Evolutionary conservation across 2,329 filamentous ascomycete species (phyloP), one percentile per base, ranked within the genome.

Genomic region (Pseudonectria foliicola): DNA sequence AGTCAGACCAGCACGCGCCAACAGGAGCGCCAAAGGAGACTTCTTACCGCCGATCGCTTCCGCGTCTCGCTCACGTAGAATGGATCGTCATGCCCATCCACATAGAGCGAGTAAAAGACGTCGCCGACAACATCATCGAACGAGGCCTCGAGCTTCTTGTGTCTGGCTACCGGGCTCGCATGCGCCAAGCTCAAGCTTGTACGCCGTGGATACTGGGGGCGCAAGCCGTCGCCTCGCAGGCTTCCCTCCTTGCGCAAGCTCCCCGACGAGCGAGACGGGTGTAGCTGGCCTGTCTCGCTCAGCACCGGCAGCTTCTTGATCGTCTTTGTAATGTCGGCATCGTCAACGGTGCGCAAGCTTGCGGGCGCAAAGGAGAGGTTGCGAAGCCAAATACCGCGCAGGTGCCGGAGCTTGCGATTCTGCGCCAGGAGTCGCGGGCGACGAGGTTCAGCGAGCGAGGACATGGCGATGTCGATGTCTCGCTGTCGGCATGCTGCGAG

Each of bases 61-160:
- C 80, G 75, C 14, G 83, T 70, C 62, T 96, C 90, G 53, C 88
- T 95, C 50, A 95, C 76, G 57, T 95, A 95, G n/a, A 95, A 64
- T 0, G 90, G 88, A 12, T 86, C 80, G 30, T 71, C 61, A 33
- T 77, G 62, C 4, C 64, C 74, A 2, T 75, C 66, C 29, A 80
- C 75, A 58, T 95, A 89, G 33, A 95, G 56, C 3, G 86, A 85
- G 59, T 94, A 92, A 70, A 94, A 95, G 12, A 82, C 80, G 61
- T 95, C 84, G n/a, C 82, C 86, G 61, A 92, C 80, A 33, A 77
- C 73, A 48, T 71, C 75, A 34, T 80, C 77, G 18, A 84, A 76
- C 7, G 85, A 73, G 45, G 80, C 72, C 57, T 92, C 84, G 27
- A 95, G 66, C 55, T 80, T 82, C 59, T 78, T 79, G 65, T 95